Percentiles rank a stretch among this genome's conserved stretches.
phyloP scores from a whole-genome alignment of 2,329 filamentous ascomycete species.

The Exophiala aquamarina region DNA sequence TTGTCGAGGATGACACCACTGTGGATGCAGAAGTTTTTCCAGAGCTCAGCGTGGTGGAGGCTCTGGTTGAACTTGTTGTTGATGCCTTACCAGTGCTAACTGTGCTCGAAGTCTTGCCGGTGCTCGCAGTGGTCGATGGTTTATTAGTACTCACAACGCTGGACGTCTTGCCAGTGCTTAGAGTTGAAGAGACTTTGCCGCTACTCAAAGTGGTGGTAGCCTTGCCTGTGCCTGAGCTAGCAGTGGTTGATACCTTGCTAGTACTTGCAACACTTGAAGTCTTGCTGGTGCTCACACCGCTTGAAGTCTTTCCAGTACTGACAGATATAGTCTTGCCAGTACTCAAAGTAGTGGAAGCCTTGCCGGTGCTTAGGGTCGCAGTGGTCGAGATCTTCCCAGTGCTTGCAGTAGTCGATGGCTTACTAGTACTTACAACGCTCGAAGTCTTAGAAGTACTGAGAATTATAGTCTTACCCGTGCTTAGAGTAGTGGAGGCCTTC shows the following conservation, averaged over 20 bases:
- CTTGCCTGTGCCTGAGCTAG: background rate
- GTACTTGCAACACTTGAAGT: background rate
- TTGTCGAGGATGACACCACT: background rate
- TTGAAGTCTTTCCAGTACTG: background rate
- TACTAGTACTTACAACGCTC: background rate
- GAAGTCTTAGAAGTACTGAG: too few species aligned
- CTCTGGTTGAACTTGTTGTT: background rate
- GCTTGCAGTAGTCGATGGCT: background rate
- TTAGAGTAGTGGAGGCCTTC: background rate
- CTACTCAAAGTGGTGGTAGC: background rate
- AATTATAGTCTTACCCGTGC: too few species aligned
- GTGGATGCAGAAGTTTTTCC: background rate
- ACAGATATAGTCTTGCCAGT: too few species aligned
- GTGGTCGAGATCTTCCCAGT: too few species aligned
- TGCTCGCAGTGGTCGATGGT: background rate
- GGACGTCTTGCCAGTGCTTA: background rate
- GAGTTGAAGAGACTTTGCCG: background rate
- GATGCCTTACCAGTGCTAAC: background rate
- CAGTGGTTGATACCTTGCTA: background rate
- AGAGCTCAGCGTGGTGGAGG: background rate
- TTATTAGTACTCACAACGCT: too few species aligned
- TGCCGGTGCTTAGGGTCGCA: too few species aligned
- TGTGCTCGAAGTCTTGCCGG: background rate
- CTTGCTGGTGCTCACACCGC: background rate
- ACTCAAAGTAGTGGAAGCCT: too few species aligned